phyloP scores from a whole-genome alignment of 1,284 basidiomycete species.

The Sporisorium graminicola region DNA sequence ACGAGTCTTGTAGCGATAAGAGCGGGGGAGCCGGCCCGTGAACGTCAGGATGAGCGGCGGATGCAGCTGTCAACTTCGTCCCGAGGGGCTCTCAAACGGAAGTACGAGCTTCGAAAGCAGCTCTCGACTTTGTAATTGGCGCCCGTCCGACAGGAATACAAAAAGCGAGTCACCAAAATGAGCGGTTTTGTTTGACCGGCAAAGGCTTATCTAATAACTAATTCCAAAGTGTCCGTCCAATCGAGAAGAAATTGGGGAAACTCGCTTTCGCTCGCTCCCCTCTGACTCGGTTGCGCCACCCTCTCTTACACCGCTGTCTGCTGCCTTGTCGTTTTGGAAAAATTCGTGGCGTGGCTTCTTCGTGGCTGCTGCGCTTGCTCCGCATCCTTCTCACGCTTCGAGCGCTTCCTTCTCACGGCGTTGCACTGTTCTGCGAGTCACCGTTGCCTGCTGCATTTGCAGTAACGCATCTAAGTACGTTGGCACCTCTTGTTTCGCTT shows the following conservation, averaged over 20 bases:
- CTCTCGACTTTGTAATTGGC: no score
- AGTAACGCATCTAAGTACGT: background rate
- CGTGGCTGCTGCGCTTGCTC: background rate
- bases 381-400: background rate
- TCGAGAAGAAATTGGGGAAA: slow-evolving; percentile 12
- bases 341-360: background rate
- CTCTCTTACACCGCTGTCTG: slow-evolving; percentile 8
- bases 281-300: slow-evolving; percentile 25
- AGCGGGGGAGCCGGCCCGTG: background rate
- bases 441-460: background rate
- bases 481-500: background rate
- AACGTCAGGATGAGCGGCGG: no score
- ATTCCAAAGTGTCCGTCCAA: background rate
- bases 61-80: no score
- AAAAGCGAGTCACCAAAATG: slow-evolving; percentile 31
- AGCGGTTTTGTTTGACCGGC: background rate
- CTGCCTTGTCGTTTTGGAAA: slow-evolving; percentile 1
- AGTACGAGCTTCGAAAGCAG: no score
- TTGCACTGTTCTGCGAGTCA: slow-evolving; percentile 1
- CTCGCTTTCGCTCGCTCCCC: background rate
- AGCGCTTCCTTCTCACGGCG: background rate
- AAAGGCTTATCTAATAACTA: slow-evolving; percentile 31
- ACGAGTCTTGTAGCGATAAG: no score
- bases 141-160: background rate
- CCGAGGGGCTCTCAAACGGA: no score